Evolutionary conservation across 2,329 filamentous ascomycete species (phyloP).

Genomic region (Aspergillus oerlinghausenensis): DNA sequence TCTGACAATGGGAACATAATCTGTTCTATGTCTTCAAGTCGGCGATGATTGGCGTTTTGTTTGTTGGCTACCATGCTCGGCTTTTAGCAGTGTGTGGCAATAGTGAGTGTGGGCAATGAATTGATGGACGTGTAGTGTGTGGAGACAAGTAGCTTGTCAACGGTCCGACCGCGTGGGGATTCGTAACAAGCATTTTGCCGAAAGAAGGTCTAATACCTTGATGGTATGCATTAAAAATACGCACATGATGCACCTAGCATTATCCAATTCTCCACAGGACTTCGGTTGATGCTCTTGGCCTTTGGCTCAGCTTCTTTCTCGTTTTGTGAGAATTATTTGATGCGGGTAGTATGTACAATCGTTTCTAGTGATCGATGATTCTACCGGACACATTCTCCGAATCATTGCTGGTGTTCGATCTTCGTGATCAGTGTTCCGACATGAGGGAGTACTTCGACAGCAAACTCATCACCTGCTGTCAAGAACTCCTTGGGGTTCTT

Average conservation of each 20-base stretch:
- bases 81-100: not conserved
- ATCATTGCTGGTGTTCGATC: conserved; percentile 30
- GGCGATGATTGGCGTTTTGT: not conserved
- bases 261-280: not conserved
- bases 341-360: not conserved
- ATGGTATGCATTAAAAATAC: not conserved
- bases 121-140: not conserved
- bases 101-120: not conserved
- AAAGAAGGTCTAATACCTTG: not conserved
- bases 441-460: conserved; percentile 46
- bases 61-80: not conserved
- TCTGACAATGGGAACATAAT: not conserved
- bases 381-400: not conserved
- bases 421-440: conserved; percentile 48
- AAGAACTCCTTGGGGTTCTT: conserved; percentile 42
- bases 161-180: not conserved
- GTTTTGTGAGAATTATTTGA: too few relatives aligned
- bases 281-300: not conserved
- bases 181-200: not conserved
- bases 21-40: not conserved
- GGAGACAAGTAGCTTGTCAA: not conserved
- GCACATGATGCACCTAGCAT: not conserved
- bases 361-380: not conserved
- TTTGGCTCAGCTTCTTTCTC: not conserved
- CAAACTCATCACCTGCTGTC: conserved; percentile 45